Evolutionary conservation across 495 filamentous ascomycete species (phyloP).

Genomic region (Daldinia vernicosa): DNA sequence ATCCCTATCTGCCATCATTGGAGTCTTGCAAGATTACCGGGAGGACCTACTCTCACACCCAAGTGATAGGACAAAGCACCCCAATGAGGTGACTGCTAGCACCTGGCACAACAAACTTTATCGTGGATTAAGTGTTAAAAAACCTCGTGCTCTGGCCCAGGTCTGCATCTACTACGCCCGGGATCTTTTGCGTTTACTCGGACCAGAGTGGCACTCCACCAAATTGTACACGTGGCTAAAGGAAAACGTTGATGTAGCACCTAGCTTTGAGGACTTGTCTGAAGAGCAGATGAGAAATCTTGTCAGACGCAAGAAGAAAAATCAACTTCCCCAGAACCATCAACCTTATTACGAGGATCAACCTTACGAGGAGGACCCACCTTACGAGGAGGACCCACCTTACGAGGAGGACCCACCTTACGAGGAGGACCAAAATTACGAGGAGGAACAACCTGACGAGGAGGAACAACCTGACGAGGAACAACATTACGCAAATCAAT

Average conservation of each 20-base stretch:
- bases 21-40: slow-evolving; percentile 33
- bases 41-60: slow-evolving; percentile 22
- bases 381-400: not conserved
- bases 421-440: not conserved
- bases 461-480: not conserved
- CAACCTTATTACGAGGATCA: not conserved
- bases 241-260: slow-evolving; percentile 26
- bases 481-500: not conserved
- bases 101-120: slow-evolving; percentile 42
- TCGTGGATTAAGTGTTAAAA: slow-evolving; percentile 47
- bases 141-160: slow-evolving; percentile 35
- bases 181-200: slow-evolving; percentile 43
- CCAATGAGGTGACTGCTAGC: slow-evolving; percentile 31
- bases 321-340: not conserved
- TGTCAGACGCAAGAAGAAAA: slow-evolving; percentile 45
- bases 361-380: not conserved
- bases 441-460: not conserved
- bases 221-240: slow-evolving; percentile 44
- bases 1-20: slow-evolving; percentile 23
- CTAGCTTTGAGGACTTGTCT: slow-evolving; percentile 32
- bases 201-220: slow-evolving; percentile 45
- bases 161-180: slow-evolving; percentile 48
- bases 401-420: not conserved
- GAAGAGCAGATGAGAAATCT: slow-evolving; percentile 43
- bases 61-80: slow-evolving; percentile 37